Evolutionary conservation across 2,329 filamentous ascomycete genomes (phyloP), one percentile per base, ranked within the genome.

Genomic region (Ophiosphaerella herpotricha): DNA sequence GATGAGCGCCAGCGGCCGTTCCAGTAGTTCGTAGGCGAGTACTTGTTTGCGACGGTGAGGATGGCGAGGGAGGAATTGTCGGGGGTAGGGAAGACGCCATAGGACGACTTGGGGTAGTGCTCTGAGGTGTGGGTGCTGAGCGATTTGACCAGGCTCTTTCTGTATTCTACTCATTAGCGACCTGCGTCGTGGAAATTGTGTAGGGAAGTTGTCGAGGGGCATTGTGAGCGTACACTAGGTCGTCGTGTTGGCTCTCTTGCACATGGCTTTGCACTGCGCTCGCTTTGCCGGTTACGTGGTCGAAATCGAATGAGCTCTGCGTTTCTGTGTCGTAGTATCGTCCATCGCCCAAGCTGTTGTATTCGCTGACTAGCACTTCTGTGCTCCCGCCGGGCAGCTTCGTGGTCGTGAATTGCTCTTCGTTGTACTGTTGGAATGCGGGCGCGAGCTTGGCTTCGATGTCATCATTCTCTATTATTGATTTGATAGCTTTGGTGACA

Each of bases 21-120:
- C 90, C 94, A 97, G 82, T 91, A 99, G 81, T 99, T 99, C 73
- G 92, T 91, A 7, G 95, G 94, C 66, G 90, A 96, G 80, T 97
- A 97, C 75, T 97, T 97, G 80, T 94, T 97, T 48, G 92, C 90
- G 41, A 96, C 92, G 43, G 96, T 85, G 46, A 96, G 76, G 57
- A 97, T 80, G 40, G 91, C 90, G 52, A 97, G 76, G 63, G 86
- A 85, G 24, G 84, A 83, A 72, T 93, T 89, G 57, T 87, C 80
- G 63, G 90, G 84, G 61, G 85, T 86, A 9, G 93, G 90, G 73
- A 90, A 97, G 41, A 90, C 90, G 60, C 92, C 91, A 61, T 88
- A 88, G 11, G 89, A 85, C 45, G 87, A 88, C 64, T 85, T 88
- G 8, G 90, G 86, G 72, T 92, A 99, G 78, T 99, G 94, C 74